These are phyloP conservation scores for Cercophora scortea DNA, from an alignment of 495 filamentous ascomycete species.

Conservation along the genomic window DNA sequence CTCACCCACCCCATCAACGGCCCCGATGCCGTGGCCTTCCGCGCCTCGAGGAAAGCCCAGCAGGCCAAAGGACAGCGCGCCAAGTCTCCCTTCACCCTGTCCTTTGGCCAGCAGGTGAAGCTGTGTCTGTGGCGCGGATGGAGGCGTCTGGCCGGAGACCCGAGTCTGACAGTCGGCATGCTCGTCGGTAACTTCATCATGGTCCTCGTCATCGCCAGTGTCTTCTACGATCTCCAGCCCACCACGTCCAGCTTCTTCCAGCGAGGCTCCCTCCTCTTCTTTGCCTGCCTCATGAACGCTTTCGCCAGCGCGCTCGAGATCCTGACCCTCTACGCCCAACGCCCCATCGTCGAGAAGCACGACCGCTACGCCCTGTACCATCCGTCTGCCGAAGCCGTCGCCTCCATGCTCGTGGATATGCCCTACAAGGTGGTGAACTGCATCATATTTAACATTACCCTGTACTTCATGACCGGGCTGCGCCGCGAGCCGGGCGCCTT, in stretches of 20 bases:
- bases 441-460: conserved; percentile 54
- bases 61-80: conserved; percentile 55
- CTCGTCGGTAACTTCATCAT: conserved; percentile 68
- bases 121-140: conserved; percentile 73
- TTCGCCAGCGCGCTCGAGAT: conserved; percentile 75
- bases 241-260: conserved; percentile 66
- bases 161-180: conserved; percentile 58
- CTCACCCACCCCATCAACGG: conserved; percentile 54
- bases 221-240: conserved; percentile 68
- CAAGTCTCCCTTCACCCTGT: conserved; percentile 71
- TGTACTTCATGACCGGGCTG: conserved; percentile 85
- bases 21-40: conserved; percentile 59
- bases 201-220: conserved; percentile 69
- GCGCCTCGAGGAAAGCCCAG: conserved; percentile 54
- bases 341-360: conserved; percentile 90
- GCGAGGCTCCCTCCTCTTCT: conserved; percentile 79
- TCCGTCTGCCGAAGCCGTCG: conserved; percentile 77
- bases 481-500: conserved; percentile 72
- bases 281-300: conserved; percentile 79
- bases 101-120: conserved; percentile 58
- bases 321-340: conserved; percentile 76
- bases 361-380: conserved; percentile 86
- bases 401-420: conserved; percentile 75
- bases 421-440: conserved; percentile 55
- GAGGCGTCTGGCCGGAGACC: conserved; percentile 59